Conservation (phyloP, 257 asterid genomes). For the Eustoma russellianum region DNA sequence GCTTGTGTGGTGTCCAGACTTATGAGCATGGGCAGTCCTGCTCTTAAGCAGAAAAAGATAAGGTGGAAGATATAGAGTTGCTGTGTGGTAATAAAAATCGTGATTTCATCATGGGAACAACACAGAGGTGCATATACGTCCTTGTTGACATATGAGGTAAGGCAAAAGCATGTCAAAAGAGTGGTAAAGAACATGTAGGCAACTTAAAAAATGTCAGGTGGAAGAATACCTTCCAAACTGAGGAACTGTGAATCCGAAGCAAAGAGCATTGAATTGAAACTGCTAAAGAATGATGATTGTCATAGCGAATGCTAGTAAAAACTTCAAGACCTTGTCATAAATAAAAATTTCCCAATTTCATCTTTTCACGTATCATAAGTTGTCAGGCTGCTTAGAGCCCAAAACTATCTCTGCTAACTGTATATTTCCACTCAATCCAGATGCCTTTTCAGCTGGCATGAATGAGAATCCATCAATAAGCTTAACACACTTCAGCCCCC, state of each 20-base stretch:
- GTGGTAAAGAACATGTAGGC: too few relatives aligned
- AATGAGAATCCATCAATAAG: conserved; percentile 79
- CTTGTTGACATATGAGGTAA: too few relatives aligned
- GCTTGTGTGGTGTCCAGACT: too few relatives aligned
- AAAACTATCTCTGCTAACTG: conserved; percentile 79
- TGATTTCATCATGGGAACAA: too few relatives aligned
- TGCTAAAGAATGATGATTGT: conserved; percentile 71
- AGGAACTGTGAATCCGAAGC: conserved; percentile 87
- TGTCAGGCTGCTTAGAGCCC: conserved; percentile 14
- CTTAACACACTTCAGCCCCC: conserved; percentile 75
- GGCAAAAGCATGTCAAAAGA: too few relatives aligned
- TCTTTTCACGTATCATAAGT: too few relatives aligned
- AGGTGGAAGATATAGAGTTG: too few relatives aligned
- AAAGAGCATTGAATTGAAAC: conserved; percentile 45
- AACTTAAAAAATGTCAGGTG: too few relatives aligned
- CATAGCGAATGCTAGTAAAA: conserved; percentile 32
- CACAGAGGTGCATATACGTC: too few relatives aligned
- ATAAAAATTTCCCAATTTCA: background rate
- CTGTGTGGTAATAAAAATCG: too few relatives aligned
- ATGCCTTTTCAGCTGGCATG: conserved; percentile 65
- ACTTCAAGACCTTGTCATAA: too few relatives aligned
- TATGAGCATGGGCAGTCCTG: conserved; percentile 1
- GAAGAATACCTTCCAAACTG: conserved; percentile 67
- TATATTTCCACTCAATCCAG: conserved; percentile 70
- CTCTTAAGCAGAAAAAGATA: too few relatives aligned